Conservation (phyloP, 305 asterid species). For the Plantago coronopus region DNA sequence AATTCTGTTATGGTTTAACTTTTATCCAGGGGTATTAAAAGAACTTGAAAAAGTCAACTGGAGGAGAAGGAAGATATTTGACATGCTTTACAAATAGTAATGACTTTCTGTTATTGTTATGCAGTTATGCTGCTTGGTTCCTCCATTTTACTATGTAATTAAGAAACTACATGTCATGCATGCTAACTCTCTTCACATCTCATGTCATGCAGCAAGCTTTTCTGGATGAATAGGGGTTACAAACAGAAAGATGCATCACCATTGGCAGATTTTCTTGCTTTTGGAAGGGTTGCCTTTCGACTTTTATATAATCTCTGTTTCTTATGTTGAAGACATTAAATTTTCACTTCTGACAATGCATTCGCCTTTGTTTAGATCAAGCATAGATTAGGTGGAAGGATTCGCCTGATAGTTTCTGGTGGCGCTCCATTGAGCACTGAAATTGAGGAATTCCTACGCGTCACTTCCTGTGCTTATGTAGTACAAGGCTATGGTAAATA, state of each 20-base stretch:
- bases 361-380: conserved; percentile 47
- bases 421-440: conserved; percentile 92
- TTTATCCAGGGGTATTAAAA: conserved; percentile 60
- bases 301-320: not conserved
- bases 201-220: conserved; percentile 61
- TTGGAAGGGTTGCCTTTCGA: conserved; percentile 56
- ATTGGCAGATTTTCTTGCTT: conserved; percentile 84
- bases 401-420: conserved; percentile 88
- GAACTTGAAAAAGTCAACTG: conserved; percentile 87
- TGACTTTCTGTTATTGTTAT: conserved; percentile 6
- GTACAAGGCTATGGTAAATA: conserved; percentile 88
- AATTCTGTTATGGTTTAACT: not conserved
- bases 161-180: conserved; percentile 6
- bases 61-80: conserved; percentile 67
- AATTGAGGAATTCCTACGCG: conserved; percentile 90
- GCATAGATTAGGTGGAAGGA: conserved; percentile 79
- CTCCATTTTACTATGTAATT: not conserved
- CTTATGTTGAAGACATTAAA: not conserved
- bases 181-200: conserved; percentile 22
- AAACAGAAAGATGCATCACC: conserved; percentile 85
- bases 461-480: conserved; percentile 88
- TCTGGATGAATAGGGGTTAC: conserved; percentile 87
- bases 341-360: not conserved
- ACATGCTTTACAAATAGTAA: conserved; percentile 74
- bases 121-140: conserved; percentile 7